A percentile compares a stretch with the other conserved stretches of the same genome.
Conservation (phyloP, 2,329 filamentous ascomycete species). For the Xylariales sp. region DNA sequence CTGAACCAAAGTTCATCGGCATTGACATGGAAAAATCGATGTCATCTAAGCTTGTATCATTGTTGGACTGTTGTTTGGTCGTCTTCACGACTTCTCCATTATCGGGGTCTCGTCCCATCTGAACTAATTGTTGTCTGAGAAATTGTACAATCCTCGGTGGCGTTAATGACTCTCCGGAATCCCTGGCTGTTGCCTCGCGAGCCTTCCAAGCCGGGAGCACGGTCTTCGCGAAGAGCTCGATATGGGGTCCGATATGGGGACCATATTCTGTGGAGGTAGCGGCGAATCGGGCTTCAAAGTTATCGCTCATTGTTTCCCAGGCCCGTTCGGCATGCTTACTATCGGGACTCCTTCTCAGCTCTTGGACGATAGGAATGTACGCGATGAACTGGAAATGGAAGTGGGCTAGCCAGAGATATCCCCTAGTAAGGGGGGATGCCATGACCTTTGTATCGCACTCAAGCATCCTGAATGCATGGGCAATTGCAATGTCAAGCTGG, state of each 20-base stretch:
- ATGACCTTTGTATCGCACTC: conserved; percentile 32
- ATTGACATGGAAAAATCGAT: background rate
- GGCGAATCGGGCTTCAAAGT: conserved; percentile 33
- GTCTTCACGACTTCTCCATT: background rate
- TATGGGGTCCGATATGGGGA: background rate
- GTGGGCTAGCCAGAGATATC: conserved; percentile 33
- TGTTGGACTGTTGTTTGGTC: background rate
- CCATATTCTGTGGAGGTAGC: background rate
- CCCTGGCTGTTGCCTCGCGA: background rate
- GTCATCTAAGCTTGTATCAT: background rate
- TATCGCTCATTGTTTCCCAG: conserved; percentile 42
- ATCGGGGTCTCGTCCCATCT: background rate
- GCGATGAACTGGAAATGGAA: conserved; percentile 36
- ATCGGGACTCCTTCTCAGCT: conserved; percentile 19
- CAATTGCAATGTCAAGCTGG: conserved; percentile 25
- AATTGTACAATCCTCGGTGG: background rate
- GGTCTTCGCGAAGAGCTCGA: conserved; percentile 1
- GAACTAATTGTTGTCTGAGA: background rate
- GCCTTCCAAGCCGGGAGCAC: conserved; percentile 5
- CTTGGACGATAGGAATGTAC: conserved; percentile 34
- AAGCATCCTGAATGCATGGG: conserved; percentile 28
- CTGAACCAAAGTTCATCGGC: background rate
- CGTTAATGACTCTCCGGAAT: background rate
- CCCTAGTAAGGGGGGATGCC: conserved; percentile 23
- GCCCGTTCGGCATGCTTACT: conserved; percentile 25